Evolutionary conservation across 139 green algal genomes (phyloP).

Genomic region (Penium margaritaceum): DNA sequence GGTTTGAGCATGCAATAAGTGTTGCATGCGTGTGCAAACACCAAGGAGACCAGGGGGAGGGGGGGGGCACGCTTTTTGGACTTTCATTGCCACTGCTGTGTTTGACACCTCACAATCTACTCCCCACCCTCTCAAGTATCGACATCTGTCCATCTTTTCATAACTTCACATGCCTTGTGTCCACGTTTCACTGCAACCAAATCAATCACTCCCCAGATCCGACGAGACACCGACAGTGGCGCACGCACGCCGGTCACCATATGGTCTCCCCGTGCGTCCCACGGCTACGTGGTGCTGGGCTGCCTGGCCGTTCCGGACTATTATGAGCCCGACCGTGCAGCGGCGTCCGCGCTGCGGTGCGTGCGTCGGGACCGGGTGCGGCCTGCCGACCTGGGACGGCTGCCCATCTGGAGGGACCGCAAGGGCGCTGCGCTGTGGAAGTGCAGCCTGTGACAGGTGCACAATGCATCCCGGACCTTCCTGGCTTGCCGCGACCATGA

Average conservation of each 20-base stretch:
- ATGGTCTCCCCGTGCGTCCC: constrained; percentile 66
- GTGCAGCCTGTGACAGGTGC: constrained; percentile 55
- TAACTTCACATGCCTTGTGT: no score
- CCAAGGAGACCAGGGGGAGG: no score
- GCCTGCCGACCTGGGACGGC: constrained; percentile 46
- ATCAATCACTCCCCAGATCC: no score
- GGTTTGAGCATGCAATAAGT: no score
- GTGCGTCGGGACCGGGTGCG: constrained; percentile 57
- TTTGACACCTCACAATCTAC: no score
- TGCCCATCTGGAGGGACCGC: constrained; percentile 59
- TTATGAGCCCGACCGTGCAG: constrained; percentile 57
- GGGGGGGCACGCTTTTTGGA: no score
- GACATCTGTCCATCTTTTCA: no score
- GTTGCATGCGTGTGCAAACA: no score
- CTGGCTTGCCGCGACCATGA: constrained; percentile 28
- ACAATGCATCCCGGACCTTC: constrained; percentile 17
- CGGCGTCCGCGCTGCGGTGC: constrained; percentile 55
- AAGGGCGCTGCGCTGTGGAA: constrained; percentile 65
- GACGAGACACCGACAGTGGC: constrained; percentile 55
- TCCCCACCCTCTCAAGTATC: no score
- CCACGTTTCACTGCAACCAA: no score
- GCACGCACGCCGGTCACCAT: constrained; percentile 57
- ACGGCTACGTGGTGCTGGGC: constrained; percentile 62
- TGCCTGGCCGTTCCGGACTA: constrained; percentile 63
- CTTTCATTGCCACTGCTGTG: no score